phyloP scores from a whole-genome alignment of 2,329 filamentous ascomycete genomes.

The Niveomyces coronatus region DNA sequence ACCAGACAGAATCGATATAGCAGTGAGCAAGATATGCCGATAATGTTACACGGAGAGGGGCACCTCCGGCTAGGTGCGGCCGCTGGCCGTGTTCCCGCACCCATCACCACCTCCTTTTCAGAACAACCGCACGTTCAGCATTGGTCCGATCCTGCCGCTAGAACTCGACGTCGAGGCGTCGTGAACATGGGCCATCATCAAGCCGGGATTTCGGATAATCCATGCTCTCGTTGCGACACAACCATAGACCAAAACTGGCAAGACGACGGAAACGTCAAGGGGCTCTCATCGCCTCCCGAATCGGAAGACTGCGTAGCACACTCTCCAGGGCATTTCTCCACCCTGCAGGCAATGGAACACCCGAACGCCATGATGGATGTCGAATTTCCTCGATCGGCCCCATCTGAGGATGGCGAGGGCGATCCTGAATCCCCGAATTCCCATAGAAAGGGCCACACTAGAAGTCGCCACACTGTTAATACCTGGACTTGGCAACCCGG shows the following conservation, averaged over 20 bases:
- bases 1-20: background rate
- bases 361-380: constrained; percentile 28
- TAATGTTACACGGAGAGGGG: constrained; percentile 6
- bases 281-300: constrained; percentile 48
- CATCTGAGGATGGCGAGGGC: constrained; percentile 18
- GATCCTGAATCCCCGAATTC: constrained; percentile 36
- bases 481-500: constrained; percentile 51
- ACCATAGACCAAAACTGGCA: constrained; percentile 41
- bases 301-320: constrained; percentile 37
- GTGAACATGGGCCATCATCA: constrained; percentile 31
- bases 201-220: constrained; percentile 27
- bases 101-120: constrained; percentile 48
- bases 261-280: constrained; percentile 40
- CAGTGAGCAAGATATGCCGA: background rate
- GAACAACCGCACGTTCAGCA: constrained; percentile 44
- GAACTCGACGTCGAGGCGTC: constrained; percentile 23
- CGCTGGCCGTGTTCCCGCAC: constrained; percentile 44
- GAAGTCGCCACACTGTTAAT: constrained; percentile 49
- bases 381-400: constrained; percentile 17
- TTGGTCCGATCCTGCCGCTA: constrained; percentile 26
- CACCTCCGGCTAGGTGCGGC: constrained; percentile 11
- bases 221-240: constrained; percentile 29
- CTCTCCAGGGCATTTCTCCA: constrained; percentile 19
- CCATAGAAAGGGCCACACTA: constrained; percentile 43
- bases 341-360: constrained; percentile 31